Evolutionary conservation across 2,329 filamentous ascomycete genomes (phyloP).

Genomic region (Aspergillus costaricaensis): DNA sequence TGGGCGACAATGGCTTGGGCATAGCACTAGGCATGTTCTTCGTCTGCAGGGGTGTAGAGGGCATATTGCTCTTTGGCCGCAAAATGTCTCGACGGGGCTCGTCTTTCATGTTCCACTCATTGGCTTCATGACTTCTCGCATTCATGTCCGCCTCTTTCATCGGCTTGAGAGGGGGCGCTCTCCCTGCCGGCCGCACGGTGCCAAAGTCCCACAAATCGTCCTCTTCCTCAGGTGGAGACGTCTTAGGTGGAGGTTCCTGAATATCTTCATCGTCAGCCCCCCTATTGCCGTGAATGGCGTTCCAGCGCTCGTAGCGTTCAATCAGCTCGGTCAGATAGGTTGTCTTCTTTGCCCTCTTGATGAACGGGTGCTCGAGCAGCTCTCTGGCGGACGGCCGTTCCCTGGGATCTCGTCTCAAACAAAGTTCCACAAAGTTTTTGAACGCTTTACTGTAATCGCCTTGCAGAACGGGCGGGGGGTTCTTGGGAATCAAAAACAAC

Average conservation of each 20-base stretch:
- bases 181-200: conserved; percentile 80
- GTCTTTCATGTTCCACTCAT: conserved; percentile 36
- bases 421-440: conserved; percentile 82
- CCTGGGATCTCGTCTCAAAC: conserved; percentile 83
- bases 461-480: conserved; percentile 77
- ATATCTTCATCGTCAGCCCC: conserved; percentile 64
- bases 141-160: conserved; percentile 84
- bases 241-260: conserved; percentile 34
- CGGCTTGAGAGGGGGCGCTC: conserved; percentile 64
- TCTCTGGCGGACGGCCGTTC: conserved; percentile 86
- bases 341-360: conserved; percentile 88
- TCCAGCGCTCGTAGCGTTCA: conserved; percentile 85
- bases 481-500: conserved; percentile 93
- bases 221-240: conserved; percentile 53
- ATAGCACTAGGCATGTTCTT: conserved; percentile 39
- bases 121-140: conserved; percentile 58
- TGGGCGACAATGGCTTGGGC: conserved; percentile 51
- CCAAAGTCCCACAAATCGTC: conserved; percentile 98
- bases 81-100: conserved; percentile 29
- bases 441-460: conserved; percentile 80
- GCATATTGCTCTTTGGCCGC: conserved; percentile 48
- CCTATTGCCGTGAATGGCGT: conserved; percentile 73
- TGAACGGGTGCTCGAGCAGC: conserved; percentile 84
- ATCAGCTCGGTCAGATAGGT: conserved; percentile 97
- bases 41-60: conserved; percentile 61